Conservation (phyloP, 352 stramenopile species). For the Globisporangium heterothallicum region DNA sequence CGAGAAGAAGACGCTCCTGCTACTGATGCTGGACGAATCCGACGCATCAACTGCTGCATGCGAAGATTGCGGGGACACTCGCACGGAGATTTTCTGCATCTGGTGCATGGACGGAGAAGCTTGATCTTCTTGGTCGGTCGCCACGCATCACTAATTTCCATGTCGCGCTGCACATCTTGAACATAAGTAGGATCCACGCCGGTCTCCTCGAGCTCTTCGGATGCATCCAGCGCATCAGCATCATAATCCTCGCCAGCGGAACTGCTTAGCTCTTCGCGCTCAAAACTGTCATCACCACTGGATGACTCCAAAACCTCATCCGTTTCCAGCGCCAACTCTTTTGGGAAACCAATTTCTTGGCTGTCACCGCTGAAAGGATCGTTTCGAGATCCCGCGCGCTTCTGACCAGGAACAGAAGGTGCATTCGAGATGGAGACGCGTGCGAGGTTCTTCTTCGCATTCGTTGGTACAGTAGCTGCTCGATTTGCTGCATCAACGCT, state of each 20-base stretch:
- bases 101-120: conserved; percentile 16
- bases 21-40: not conserved
- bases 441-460: conserved; percentile 3
- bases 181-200: not conserved
- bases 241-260: conserved; percentile 15
- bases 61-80: conserved; percentile 29
- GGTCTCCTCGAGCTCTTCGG: not conserved
- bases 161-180: not conserved
- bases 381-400: not conserved
- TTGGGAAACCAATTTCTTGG: not conserved
- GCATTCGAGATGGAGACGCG: not conserved
- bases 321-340: conserved; percentile 6
- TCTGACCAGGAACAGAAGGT: not conserved
- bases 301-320: conserved; percentile 18
- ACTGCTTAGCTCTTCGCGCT: conserved; percentile 66
- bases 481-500: not conserved
- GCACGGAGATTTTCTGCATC: conserved; percentile 27
- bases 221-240: not conserved
- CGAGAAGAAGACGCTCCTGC: not conserved
- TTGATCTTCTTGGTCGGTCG: conserved; percentile 50
- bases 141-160: not conserved
- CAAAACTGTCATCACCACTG: conserved; percentile 49
- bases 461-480: not conserved
- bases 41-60: conserved; percentile 36
- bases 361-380: not conserved